Percentiles rank a stretch among this genome's conserved stretches.
Conservation (phyloP, 768 basidiomycete genomes). For the Boletus rex-veris region DNA sequence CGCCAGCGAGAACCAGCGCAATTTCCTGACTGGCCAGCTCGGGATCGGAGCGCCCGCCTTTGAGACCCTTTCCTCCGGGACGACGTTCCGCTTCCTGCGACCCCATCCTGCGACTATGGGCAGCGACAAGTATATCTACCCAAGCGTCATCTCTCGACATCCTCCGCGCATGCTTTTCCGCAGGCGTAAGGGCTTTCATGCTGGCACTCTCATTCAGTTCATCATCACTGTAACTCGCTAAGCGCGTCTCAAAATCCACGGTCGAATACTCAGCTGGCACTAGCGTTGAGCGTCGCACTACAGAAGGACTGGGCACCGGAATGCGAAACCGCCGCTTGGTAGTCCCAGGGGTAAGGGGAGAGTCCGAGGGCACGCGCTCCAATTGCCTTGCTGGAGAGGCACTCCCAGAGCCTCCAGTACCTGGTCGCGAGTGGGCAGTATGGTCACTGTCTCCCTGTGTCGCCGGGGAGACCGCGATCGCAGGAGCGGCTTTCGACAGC, state of each 20-base stretch:
- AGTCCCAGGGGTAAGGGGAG: constrained; percentile 23
- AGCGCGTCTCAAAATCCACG: constrained; percentile 79
- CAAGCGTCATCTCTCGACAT: constrained; percentile 68
- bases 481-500: constrained; percentile 27
- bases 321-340: constrained; percentile 57
- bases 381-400: constrained; percentile 18
- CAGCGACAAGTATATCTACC: constrained; percentile 82
- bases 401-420: constrained; percentile 19
- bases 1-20: constrained; percentile 64
- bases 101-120: constrained; percentile 46
- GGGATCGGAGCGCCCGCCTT: constrained; percentile 51
- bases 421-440: constrained; percentile 16
- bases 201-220: constrained; percentile 42
- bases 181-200: constrained; percentile 38
- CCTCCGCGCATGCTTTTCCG: constrained; percentile 40
- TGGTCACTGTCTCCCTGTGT: constrained; percentile 33
- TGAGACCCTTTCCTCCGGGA: constrained; percentile 28
- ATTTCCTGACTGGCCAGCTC: constrained; percentile 73
- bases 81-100: constrained; percentile 50
- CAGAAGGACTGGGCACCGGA: constrained; percentile 54
- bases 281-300: constrained; percentile 45
- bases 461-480: constrained; percentile 23
- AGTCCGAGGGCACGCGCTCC: constrained; percentile 28
- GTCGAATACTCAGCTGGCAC: constrained; percentile 74
- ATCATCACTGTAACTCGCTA: constrained; percentile 59